A percentile compares a stretch with the other conserved stretches of the same genome.
Conservation (phyloP, 345 rosid genomes). For the Dipteronia sinensis region DNA sequence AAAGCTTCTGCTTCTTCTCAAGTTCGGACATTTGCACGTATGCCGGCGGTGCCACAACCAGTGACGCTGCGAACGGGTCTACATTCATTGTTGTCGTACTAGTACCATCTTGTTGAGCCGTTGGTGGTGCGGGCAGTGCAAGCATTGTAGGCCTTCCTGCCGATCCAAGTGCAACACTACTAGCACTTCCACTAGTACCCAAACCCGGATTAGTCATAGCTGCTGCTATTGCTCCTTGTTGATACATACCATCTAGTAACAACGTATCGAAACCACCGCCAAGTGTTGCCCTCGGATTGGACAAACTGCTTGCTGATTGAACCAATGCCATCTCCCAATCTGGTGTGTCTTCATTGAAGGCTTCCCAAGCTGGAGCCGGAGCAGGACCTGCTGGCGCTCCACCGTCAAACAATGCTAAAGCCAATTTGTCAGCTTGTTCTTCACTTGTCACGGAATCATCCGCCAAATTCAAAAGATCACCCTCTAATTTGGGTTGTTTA, state of each 20-base stretch:
- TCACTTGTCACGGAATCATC: constrained; percentile 36
- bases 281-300: constrained; percentile 35
- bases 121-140: constrained; percentile 54
- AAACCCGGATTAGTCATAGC: constrained; percentile 28
- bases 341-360: constrained; percentile 53
- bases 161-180: constrained; percentile 59
- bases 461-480: constrained; percentile 60
- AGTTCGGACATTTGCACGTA: constrained; percentile 63
- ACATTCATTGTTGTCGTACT: neutral
- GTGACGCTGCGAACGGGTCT: constrained; percentile 66
- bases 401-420: constrained; percentile 69
- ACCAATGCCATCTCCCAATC: constrained; percentile 85
- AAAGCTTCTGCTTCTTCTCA: constrained; percentile 56
- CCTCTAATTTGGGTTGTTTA: constrained; percentile 36
- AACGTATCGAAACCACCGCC: constrained; percentile 55
- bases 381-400: constrained; percentile 21
- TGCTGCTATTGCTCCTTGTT: constrained; percentile 39
- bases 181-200: constrained; percentile 49
- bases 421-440: constrained; percentile 52
- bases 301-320: constrained; percentile 58
- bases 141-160: constrained; percentile 50
- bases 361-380: constrained; percentile 54
- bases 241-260: constrained; percentile 64
- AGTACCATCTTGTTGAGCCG: neutral
- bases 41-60: constrained; percentile 44